phyloP scores from a whole-genome alignment of 371 early-diverging fungal genomes.

The Mycotypha africana region DNA sequence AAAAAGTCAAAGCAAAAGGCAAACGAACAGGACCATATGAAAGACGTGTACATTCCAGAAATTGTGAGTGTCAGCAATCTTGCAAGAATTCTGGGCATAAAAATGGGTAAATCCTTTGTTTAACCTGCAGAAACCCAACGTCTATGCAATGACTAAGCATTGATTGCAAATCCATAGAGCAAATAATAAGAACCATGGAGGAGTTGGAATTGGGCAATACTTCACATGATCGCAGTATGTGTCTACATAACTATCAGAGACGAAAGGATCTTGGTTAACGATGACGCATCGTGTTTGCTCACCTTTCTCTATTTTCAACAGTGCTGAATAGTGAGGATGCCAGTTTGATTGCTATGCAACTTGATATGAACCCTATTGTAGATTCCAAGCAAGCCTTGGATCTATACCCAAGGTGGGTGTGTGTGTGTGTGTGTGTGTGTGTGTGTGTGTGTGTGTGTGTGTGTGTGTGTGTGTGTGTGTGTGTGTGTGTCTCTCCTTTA shows the following conservation, averaged over 20 bases:
- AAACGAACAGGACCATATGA: constrained; percentile 21
- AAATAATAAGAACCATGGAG: constrained; percentile 63
- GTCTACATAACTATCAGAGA: neutral
- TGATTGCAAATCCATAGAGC: too few species aligned
- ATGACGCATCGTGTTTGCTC: neutral
- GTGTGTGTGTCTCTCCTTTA: too few species aligned
- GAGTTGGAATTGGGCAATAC: constrained; percentile 73
- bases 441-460: too few species aligned
- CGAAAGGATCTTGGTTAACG: neutral
- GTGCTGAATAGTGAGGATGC: constrained; percentile 83
- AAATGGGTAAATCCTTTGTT: constrained; percentile 40
- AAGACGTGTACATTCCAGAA: constrained; percentile 77
- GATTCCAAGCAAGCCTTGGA: constrained; percentile 52
- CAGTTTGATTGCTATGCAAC: constrained; percentile 79
- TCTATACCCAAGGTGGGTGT: constrained; percentile 51
- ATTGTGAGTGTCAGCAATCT: constrained; percentile 80
- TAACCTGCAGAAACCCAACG: too few species aligned
- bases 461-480: too few species aligned
- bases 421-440: too few species aligned
- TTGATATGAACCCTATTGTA: constrained; percentile 80
- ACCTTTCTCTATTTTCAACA: constrained; percentile 13
- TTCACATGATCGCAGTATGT: constrained; percentile 59
- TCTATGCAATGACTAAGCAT: too few species aligned
- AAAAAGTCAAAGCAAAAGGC: constrained; percentile 24
- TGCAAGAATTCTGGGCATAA: constrained; percentile 69